A percentile compares a stretch with the other conserved stretches of the same genome.
Evolutionary conservation across 2,329 filamentous ascomycete species (phyloP).

Genomic region (Aspergillus thermomutatus): DNA sequence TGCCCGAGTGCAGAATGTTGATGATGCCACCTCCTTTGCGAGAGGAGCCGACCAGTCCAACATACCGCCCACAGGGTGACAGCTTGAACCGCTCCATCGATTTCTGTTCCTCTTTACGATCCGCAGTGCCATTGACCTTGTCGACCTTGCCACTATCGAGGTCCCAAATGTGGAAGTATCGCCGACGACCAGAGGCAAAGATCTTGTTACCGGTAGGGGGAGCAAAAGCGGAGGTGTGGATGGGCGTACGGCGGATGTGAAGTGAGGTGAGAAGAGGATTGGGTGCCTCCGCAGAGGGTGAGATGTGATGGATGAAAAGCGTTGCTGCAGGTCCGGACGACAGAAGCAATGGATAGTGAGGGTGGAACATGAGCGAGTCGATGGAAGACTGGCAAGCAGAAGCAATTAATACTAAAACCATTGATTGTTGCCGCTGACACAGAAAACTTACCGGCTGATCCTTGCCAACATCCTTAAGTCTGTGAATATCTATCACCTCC

Average conservation of each 20-base stretch:
- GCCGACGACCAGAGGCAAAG: slow-evolving; percentile 81
- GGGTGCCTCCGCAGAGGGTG: slow-evolving; percentile 69
- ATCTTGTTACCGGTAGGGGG: slow-evolving; percentile 70
- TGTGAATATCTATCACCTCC: slow-evolving; percentile 86
- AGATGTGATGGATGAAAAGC: slow-evolving; percentile 84
- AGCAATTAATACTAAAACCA: not conserved
- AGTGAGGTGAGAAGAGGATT: slow-evolving; percentile 90
- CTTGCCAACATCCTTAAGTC: slow-evolving; percentile 79
- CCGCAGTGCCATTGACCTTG: slow-evolving; percentile 74
- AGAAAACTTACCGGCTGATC: slow-evolving; percentile 59
- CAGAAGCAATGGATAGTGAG: slow-evolving; percentile 79
- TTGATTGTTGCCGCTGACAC: not conserved
- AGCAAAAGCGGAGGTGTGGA: slow-evolving; percentile 79
- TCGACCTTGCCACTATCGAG: slow-evolving; percentile 75
- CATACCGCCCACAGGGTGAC: slow-evolving; percentile 80
- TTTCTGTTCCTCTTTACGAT: slow-evolving; percentile 70
- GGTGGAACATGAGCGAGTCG: slow-evolving; percentile 84
- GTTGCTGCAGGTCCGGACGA: slow-evolving; percentile 84
- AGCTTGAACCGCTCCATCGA: slow-evolving; percentile 88
- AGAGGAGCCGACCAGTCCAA: slow-evolving; percentile 76
- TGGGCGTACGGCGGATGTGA: slow-evolving; percentile 78
- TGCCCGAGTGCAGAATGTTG: slow-evolving; percentile 75
- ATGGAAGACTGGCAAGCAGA: slow-evolving; percentile 59
- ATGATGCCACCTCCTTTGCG: slow-evolving; percentile 84
- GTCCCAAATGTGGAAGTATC: slow-evolving; percentile 95